These are phyloP conservation scores for Calonectria pseudoturangicola DNA, from an alignment of 2,329 filamentous ascomycete species.

Conservation along the genomic window DNA sequence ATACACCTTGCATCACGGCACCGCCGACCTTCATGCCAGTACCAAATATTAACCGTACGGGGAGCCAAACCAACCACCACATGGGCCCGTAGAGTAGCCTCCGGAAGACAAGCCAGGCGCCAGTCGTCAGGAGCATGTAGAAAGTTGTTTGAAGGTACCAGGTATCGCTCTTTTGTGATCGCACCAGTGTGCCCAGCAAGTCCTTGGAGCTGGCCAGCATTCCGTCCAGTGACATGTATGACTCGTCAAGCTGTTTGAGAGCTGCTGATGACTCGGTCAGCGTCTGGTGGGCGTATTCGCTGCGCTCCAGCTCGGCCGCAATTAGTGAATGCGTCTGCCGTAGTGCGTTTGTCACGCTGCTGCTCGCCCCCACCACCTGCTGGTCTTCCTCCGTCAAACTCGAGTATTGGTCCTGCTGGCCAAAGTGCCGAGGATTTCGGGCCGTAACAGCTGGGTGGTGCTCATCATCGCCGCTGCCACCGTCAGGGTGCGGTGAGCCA, in stretches of 20 bases:
- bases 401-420: slow-evolving; percentile 60
- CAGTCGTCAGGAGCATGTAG: slow-evolving; percentile 85
- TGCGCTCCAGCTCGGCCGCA: slow-evolving; percentile 87
- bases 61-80: slow-evolving; percentile 92
- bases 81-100: slow-evolving; percentile 90
- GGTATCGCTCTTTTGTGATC: slow-evolving; percentile 95
- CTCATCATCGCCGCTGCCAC: slow-evolving; percentile 48
- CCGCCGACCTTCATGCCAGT: slow-evolving; percentile 73
- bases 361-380: slow-evolving; percentile 83
- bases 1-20: slow-evolving; percentile 65
- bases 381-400: slow-evolving; percentile 79
- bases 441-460: slow-evolving; percentile 43
- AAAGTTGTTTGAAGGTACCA: slow-evolving; percentile 97
- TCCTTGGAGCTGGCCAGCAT: slow-evolving; percentile 84
- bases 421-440: slow-evolving; percentile 53
- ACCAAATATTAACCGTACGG: slow-evolving; percentile 80
- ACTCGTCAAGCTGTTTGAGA: slow-evolving; percentile 86
- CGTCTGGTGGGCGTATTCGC: slow-evolving; percentile 92
- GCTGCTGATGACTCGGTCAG: slow-evolving; percentile 89
- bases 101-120: slow-evolving; percentile 90
- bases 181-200: slow-evolving; percentile 85
- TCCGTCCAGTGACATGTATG: slow-evolving; percentile 86
- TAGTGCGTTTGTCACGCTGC: slow-evolving; percentile 89
- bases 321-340: slow-evolving; percentile 91
- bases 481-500: slow-evolving; percentile 53